Base-by-base conservation (phyloP, 192 early-diverging fungal genomes). In the Lobosporangium transversale region DNA sequence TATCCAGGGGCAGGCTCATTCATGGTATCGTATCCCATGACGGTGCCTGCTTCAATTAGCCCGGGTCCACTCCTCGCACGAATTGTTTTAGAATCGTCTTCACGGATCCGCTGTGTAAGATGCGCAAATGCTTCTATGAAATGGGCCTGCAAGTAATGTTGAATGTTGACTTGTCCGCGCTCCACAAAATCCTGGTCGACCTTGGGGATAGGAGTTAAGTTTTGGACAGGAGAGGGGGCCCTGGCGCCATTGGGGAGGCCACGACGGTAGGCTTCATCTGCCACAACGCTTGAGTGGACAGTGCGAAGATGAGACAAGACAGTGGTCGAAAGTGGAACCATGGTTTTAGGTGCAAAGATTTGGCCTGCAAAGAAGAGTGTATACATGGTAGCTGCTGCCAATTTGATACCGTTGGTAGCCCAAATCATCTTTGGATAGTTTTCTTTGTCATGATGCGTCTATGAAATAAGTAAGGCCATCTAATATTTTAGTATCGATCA, bases 341-440 rank as follows among this genome's bases (percentile, higher is more conserved):
- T 58, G 49, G 79, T 80, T 0, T 66, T 30, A 2, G 87, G 87
- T 0, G 87, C 87, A 78, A 82, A 88, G 10, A 71, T 30, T 24
- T 76, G 78, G 3, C 87, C 87, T 0, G 82, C 80, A 48, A 85
- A 87, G 58, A 88, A 88, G 14, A 88, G 68, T 6, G 87, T 87
- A 30, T 87, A 87, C 78, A 88, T 83, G 37, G 87, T 86, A 0
- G 83, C 68, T 0, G 83, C 70, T 27, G 85, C 81, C 9, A 85
- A 36, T n/a, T 85, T 83, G 35, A 63, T 53, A 43, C 82, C 84
- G 57, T 88, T 88, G 43, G 87, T 88, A 23, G 71, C 73, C 87
- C 87, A 88, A 11, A 88, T 86, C 87, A 88, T 88, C 40, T 66
- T 80, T 30, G 87, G 87, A 37, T 79, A 88, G 9, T 68, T 18